These are phyloP conservation scores for Hypomontagnella monticulosa DNA, from an alignment of 495 filamentous ascomycete genomes.

Conservation along the genomic window DNA sequence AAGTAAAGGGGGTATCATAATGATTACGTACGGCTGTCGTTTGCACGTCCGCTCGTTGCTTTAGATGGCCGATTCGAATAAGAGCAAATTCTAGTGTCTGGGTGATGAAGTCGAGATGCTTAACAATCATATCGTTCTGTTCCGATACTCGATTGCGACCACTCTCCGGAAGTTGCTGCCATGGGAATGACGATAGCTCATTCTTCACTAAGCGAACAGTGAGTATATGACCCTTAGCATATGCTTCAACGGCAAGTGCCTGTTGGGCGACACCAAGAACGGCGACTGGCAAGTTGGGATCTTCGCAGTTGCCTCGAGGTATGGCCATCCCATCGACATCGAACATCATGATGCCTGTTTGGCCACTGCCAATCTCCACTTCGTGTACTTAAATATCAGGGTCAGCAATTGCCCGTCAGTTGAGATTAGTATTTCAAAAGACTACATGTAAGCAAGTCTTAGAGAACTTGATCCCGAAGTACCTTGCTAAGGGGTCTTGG, in stretches of 20 bases:
- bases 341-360: slow-evolving; percentile 25
- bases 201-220: slow-evolving; percentile 12
- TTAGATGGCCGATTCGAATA: slow-evolving; percentile 19
- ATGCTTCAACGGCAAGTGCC: slow-evolving; percentile 16
- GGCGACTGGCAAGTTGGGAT: slow-evolving; percentile 11
- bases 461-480: no score
- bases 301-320: slow-evolving; percentile 20
- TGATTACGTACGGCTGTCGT: slow-evolving; percentile 9
- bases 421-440: no score
- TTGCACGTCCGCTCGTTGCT: slow-evolving; percentile 21
- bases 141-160: not conserved
- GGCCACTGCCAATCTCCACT: slow-evolving; percentile 19
- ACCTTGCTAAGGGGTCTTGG: no score
- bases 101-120: slow-evolving; percentile 21
- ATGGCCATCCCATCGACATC: slow-evolving; percentile 20
- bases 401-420: no score
- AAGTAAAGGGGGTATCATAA: not conserved
- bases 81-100: slow-evolving; percentile 15
- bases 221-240: slow-evolving; percentile 8
- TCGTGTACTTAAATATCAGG: slow-evolving; percentile 1
- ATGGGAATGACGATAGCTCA: slow-evolving; percentile 19
- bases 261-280: slow-evolving; percentile 19
- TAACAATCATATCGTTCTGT: slow-evolving; percentile 18
- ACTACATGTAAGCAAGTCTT: no score
- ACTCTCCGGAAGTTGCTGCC: not conserved